phyloP scores from a whole-genome alignment of 1,139 yeast species.

The Lodderomyces beijingensis region DNA sequence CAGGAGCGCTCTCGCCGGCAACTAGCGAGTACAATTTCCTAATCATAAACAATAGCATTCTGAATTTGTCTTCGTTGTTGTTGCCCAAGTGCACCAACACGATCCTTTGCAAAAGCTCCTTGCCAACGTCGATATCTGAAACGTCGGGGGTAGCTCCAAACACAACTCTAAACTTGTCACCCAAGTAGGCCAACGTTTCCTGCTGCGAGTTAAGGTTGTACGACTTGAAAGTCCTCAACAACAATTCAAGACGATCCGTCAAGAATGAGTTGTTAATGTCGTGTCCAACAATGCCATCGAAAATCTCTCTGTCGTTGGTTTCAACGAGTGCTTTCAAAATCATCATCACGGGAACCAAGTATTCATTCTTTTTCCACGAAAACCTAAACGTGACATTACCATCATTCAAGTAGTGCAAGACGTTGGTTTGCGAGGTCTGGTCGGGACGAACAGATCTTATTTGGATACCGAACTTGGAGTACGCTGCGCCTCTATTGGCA shows the following conservation, averaged over 20 bases:
- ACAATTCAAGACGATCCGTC: constrained; percentile 94
- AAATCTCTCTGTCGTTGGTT: constrained; percentile 90
- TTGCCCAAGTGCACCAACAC: constrained; percentile 87
- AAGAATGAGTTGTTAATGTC: constrained; percentile 85
- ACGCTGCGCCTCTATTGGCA: constrained; percentile 88
- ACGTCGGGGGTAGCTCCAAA: constrained; percentile 86
- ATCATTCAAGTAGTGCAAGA: constrained; percentile 88
- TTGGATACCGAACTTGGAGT: constrained; percentile 88
- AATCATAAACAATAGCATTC: constrained; percentile 86
- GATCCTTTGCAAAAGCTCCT: constrained; percentile 73
- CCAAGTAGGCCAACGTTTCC: constrained; percentile 88
- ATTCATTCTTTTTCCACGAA: constrained; percentile 96
- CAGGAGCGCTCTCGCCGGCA: constrained; percentile 96
- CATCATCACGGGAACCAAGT: constrained; percentile 89
- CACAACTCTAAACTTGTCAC: constrained; percentile 93
- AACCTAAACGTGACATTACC: constrained; percentile 96
- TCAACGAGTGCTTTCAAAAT: constrained; percentile 85
- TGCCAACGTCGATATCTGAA: constrained; percentile 87
- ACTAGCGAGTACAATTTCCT: constrained; percentile 91
- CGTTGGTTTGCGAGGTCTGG: constrained; percentile 96
- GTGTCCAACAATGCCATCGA: constrained; percentile 91
- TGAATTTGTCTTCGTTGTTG: constrained; percentile 71
- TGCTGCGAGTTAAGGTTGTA: constrained; percentile 76
- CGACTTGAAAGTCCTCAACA: constrained; percentile 80
- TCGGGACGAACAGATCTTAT: constrained; percentile 93